These are phyloP conservation scores for Coprinellus micaceus DNA, from an alignment of 768 basidiomycete genomes.

Conservation along the genomic window DNA sequence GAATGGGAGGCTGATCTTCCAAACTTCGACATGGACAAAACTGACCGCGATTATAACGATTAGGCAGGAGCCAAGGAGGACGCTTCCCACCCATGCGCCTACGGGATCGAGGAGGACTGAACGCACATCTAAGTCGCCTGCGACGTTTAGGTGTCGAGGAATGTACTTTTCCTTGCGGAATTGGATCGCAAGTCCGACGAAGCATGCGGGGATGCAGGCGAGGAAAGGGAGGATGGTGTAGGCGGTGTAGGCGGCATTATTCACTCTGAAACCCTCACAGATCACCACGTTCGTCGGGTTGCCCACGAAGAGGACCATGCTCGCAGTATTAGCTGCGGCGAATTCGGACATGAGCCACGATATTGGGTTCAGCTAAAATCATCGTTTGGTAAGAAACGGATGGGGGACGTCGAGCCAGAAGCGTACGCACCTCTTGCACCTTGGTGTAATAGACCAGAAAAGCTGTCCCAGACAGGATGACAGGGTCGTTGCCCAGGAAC, in stretches of 20 bases:
- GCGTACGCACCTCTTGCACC: slow-evolving; percentile 37
- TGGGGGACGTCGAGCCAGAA: not conserved
- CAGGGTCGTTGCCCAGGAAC: slow-evolving; percentile 89
- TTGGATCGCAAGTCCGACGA: slow-evolving; percentile 53
- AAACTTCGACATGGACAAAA: slow-evolving; percentile 74
- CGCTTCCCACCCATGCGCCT: slow-evolving; percentile 71
- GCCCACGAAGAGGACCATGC: slow-evolving; percentile 73
- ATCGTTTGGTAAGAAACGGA: not conserved
- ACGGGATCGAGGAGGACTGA: slow-evolving; percentile 67
- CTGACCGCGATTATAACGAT: slow-evolving; percentile 72
- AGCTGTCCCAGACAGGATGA: slow-evolving; percentile 87
- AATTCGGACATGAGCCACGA: slow-evolving; percentile 77
- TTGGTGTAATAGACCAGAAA: slow-evolving; percentile 88
- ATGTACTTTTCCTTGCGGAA: slow-evolving; percentile 56
- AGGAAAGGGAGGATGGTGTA: slow-evolving; percentile 83
- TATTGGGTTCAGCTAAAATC: slow-evolving; percentile 38
- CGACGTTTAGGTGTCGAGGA: slow-evolving; percentile 39
- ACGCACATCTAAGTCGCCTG: slow-evolving; percentile 44
- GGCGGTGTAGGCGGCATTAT: slow-evolving; percentile 75
- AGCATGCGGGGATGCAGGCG: slow-evolving; percentile 60
- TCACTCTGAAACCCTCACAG: slow-evolving; percentile 78
- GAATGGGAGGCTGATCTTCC: slow-evolving; percentile 82
- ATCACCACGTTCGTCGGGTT: slow-evolving; percentile 96
- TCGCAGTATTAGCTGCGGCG: slow-evolving; percentile 75
- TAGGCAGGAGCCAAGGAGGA: slow-evolving; percentile 64